phyloP scores from a whole-genome alignment of 192 early-diverging fungal genomes.

The Rhizoclosmatium sp. region DNA sequence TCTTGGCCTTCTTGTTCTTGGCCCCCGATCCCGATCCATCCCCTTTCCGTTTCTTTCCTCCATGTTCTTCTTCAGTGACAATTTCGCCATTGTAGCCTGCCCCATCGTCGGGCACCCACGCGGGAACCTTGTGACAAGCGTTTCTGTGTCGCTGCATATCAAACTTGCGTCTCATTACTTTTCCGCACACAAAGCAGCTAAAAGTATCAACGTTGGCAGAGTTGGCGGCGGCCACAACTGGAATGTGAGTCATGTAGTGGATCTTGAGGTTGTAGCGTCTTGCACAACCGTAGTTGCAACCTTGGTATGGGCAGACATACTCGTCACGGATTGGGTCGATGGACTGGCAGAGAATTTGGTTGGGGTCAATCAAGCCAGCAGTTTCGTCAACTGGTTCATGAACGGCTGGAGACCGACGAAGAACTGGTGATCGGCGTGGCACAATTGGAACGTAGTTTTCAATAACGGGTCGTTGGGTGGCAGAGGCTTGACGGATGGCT shows the following conservation, averaged over 20 bases:
- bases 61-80: not conserved
- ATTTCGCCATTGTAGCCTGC: not conserved
- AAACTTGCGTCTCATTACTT: conserved; percentile 13
- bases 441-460: not conserved
- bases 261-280: conserved; percentile 33
- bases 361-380: not conserved
- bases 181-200: conserved; percentile 15
- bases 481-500: not conserved
- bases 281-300: not conserved
- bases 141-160: conserved; percentile 16
- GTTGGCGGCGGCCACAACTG: not conserved
- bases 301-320: conserved; percentile 9
- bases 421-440: not conserved
- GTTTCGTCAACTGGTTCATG: not conserved
- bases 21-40: no score
- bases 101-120: not conserved
- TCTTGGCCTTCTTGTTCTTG: no score
- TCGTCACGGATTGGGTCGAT: not conserved
- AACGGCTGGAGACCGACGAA: not conserved
- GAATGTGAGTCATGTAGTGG: conserved; percentile 29
- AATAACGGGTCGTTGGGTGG: not conserved
- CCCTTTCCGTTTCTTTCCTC: no score
- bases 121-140: not conserved
- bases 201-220: not conserved
- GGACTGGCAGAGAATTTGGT: not conserved